A percentile compares a stretch with the other conserved stretches of the same genome.
Conservation (phyloP, 2,329 filamentous ascomycete genomes). For the Fusarium hostae region DNA sequence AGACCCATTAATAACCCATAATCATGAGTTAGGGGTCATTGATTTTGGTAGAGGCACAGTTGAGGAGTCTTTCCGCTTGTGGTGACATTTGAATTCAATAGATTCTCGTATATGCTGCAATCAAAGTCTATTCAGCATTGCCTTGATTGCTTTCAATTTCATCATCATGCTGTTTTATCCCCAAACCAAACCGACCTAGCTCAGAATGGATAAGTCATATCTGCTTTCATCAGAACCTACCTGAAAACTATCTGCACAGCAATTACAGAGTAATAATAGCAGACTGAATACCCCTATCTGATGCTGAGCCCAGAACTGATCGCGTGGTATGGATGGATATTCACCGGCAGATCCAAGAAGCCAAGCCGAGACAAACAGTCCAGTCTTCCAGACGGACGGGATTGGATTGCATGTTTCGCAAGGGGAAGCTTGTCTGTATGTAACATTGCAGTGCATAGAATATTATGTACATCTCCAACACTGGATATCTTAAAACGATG, state of each 20-base stretch:
- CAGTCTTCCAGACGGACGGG: slow-evolving; percentile 7
- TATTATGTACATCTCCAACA: background rate
- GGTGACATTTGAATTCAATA: background rate
- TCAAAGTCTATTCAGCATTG: slow-evolving; percentile 1
- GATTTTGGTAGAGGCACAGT: background rate
- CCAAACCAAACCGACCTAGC: slow-evolving; percentile 3
- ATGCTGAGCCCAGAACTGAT: slow-evolving; percentile 1
- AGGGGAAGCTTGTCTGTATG: slow-evolving; percentile 11
- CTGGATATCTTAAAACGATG: background rate
- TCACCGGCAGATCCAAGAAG: slow-evolving; percentile 27
- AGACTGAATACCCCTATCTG: slow-evolving; percentile 18
- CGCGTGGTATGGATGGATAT: slow-evolving; percentile 26
- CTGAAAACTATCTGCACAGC: slow-evolving; percentile 5
- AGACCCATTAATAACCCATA: slow-evolving; percentile 21
- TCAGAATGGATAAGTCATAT: background rate
- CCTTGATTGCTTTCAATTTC: background rate
- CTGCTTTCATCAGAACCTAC: background rate
- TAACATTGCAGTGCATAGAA: slow-evolving; percentile 3
- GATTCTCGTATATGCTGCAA: background rate
- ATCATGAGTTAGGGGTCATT: slow-evolving; percentile 24
- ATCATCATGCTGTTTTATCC: slow-evolving; percentile 8
- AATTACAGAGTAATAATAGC: slow-evolving; percentile 5
- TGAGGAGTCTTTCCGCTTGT: background rate
- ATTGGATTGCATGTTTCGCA: slow-evolving; percentile 16
- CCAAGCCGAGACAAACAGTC: background rate